Percentiles rank a stretch among this genome's conserved stretches.
phyloP scores from a whole-genome alignment of 768 basidiomycete genomes.

The Lentinula raphanica region DNA sequence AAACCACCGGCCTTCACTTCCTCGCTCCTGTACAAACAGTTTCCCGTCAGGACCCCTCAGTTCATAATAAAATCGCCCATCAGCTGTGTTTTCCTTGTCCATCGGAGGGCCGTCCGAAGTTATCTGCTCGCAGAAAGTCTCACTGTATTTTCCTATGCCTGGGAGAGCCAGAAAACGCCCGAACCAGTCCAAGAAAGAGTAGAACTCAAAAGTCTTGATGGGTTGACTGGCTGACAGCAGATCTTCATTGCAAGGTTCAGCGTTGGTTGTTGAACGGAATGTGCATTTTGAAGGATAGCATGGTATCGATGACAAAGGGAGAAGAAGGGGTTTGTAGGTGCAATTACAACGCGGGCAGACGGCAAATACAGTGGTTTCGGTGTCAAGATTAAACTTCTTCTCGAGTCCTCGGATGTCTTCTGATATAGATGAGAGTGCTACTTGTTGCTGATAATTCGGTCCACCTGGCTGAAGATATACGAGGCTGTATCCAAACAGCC shows the following conservation, averaged over 20 bases:
- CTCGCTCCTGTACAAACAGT: background rate
- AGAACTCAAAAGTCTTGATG: conserved; percentile 1
- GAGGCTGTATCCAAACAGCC: background rate
- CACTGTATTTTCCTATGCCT: background rate
- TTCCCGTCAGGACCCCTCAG: background rate
- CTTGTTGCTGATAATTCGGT: background rate
- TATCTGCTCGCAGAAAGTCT: background rate
- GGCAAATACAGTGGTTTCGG: background rate
- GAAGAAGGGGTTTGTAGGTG: background rate
- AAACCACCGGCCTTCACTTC: conserved; percentile 3
- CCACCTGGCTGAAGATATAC: background rate
- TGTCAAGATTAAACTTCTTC: background rate
- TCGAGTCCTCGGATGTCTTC: background rate
- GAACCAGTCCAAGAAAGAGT: conserved; percentile 1
- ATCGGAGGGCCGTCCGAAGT: background rate
- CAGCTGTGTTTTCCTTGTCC: background rate
- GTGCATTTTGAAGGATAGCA: background rate
- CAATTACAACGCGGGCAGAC: background rate
- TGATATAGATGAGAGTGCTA: background rate
- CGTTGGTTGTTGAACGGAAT: background rate
- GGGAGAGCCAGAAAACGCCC: background rate
- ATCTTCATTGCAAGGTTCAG: background rate
- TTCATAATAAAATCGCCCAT: background rate
- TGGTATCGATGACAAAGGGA: background rate
- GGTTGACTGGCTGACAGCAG: background rate